A percentile compares a stretch with the other conserved stretches of the same genome.
These are phyloP conservation scores for Suillus decipiens DNA, from an alignment of 768 basidiomycete genomes.

Conservation along the genomic window DNA sequence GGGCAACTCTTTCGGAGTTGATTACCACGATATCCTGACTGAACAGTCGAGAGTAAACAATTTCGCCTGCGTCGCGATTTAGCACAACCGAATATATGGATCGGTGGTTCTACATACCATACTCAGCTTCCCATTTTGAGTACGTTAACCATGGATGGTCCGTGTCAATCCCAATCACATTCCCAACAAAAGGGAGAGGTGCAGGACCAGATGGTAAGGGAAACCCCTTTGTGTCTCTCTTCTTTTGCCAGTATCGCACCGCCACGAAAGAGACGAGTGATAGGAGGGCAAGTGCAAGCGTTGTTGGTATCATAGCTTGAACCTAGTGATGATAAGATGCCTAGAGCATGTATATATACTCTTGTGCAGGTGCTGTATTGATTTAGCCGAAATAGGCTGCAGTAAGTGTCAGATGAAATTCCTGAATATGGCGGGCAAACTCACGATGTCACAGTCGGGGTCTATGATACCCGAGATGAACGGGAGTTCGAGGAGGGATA, in stretches of 20 bases:
- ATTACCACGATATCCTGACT: slow-evolving; percentile 28
- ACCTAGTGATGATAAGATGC: not conserved
- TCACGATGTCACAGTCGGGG: not conserved
- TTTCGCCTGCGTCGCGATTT: slow-evolving; percentile 15
- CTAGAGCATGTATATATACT: slow-evolving; percentile 1
- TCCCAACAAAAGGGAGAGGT: slow-evolving; percentile 24
- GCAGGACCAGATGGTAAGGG: slow-evolving; percentile 26
- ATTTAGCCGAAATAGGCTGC: not conserved
- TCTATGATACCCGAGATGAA: not conserved
- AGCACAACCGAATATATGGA: not conserved
- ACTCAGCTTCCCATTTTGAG: slow-evolving; percentile 20
- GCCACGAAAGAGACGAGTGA: slow-evolving; percentile 15
- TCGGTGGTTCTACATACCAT: slow-evolving; percentile 17
- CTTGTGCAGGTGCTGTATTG: not conserved
- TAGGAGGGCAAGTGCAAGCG: slow-evolving; percentile 5
- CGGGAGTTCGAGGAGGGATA: no score
- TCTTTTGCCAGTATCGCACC: slow-evolving; percentile 12
- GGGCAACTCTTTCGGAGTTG: slow-evolving; percentile 28
- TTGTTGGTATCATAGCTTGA: not conserved
- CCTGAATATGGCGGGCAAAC: not conserved
- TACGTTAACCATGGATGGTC: slow-evolving; percentile 25
- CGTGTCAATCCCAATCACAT: slow-evolving; percentile 21
- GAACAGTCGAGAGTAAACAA: slow-evolving; percentile 28
- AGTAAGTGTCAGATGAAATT: not conserved
- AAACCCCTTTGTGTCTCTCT: slow-evolving; percentile 8